Conservation (phyloP, 2,329 filamentous ascomycete genomes). For the Aspergillus ustus region DNA sequence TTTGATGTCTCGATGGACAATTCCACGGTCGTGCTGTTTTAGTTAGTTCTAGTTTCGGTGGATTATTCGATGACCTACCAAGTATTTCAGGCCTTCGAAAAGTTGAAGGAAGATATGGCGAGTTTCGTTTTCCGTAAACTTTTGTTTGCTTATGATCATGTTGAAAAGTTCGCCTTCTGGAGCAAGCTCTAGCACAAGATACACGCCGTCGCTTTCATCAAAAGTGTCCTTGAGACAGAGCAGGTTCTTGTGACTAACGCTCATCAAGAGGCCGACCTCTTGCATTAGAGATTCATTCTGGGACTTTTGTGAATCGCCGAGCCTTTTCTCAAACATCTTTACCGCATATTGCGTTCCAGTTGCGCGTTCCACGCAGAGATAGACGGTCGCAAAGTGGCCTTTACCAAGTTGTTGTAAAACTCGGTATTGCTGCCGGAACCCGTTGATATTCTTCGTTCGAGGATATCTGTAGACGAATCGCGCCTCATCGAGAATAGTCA, state of each 20-base stretch:
- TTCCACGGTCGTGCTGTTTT: constrained; percentile 86
- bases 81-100: constrained; percentile 91
- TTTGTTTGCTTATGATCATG: constrained; percentile 87
- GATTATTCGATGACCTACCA: constrained; percentile 63
- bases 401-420: constrained; percentile 86
- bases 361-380: constrained; percentile 83
- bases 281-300: constrained; percentile 88
- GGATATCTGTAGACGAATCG: constrained; percentile 94
- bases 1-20: constrained; percentile 97
- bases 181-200: constrained; percentile 87
- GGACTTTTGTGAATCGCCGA: constrained; percentile 79
- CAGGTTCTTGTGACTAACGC: constrained; percentile 92
- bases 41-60: too few relatives aligned
- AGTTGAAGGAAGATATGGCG: constrained; percentile 88
- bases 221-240: constrained; percentile 95
- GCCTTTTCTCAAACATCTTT: constrained; percentile 89
- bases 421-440: constrained; percentile 84
- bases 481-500: constrained; percentile 81
- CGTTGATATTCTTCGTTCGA: constrained; percentile 71
- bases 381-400: constrained; percentile 93
- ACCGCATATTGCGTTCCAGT: constrained; percentile 85
- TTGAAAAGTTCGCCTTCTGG: constrained; percentile 96
- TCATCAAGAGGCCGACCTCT: constrained; percentile 95
- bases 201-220: constrained; percentile 87
- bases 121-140: constrained; percentile 80